Conservation (phyloP, 805 yeast genomes). For the Komagataella ulmi region DNA sequence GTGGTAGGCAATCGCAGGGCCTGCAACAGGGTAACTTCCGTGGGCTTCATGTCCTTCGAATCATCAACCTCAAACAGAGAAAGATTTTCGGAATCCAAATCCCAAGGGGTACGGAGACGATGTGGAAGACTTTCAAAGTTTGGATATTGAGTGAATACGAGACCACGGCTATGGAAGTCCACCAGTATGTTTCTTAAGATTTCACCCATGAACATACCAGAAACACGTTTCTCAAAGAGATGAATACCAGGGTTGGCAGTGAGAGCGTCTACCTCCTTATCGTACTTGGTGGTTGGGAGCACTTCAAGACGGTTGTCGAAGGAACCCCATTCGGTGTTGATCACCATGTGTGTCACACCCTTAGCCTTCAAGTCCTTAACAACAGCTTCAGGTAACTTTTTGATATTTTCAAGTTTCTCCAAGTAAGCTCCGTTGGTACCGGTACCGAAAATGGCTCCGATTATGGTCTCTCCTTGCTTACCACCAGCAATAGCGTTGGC, state of each 20-base stretch:
- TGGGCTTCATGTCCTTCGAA: slow-evolving; percentile 55
- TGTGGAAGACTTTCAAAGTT: slow-evolving; percentile 35
- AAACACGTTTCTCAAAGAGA: slow-evolving; percentile 83
- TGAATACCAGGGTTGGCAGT: slow-evolving; percentile 83
- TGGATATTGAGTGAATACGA: slow-evolving; percentile 43
- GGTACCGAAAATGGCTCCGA: slow-evolving; percentile 93
- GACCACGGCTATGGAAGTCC: slow-evolving; percentile 48
- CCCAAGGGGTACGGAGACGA: slow-evolving; percentile 64
- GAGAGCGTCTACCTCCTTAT: slow-evolving; percentile 49
- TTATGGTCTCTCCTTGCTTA: slow-evolving; percentile 59
- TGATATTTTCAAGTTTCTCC: slow-evolving; percentile 63
- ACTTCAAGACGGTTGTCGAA: slow-evolving; percentile 73
- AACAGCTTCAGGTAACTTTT: slow-evolving; percentile 47
- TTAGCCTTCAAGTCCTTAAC: slow-evolving; percentile 22
- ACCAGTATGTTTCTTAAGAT: slow-evolving; percentile 60
- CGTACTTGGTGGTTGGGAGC: slow-evolving; percentile 72
- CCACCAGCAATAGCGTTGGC: slow-evolving; percentile 38
- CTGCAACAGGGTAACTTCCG: slow-evolving; percentile 56
- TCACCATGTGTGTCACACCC: slow-evolving; percentile 61
- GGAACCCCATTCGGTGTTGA: slow-evolving; percentile 97
- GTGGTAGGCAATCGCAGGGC: slow-evolving; percentile 59
- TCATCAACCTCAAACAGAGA: slow-evolving; percentile 81
- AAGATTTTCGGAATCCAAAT: slow-evolving; percentile 69
- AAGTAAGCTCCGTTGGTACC: slow-evolving; percentile 95
- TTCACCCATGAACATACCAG: slow-evolving; percentile 92